Evolutionary conservation across 2,329 filamentous ascomycete species (phyloP).

Genomic region (Hymenoscyphus repandus): DNA sequence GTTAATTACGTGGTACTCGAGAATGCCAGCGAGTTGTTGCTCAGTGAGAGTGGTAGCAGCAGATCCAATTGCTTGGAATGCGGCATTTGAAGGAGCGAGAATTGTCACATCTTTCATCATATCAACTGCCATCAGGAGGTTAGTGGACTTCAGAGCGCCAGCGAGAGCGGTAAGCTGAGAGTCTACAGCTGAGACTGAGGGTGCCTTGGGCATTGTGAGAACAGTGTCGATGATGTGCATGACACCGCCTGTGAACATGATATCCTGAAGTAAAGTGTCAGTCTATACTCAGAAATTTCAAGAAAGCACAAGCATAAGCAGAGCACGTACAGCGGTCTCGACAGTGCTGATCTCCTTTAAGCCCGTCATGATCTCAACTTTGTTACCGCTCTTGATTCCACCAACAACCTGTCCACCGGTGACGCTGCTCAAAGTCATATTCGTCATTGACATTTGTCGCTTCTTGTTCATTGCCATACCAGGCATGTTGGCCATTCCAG

Average conservation of each 20-base stretch:
- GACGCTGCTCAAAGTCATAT: conserved; percentile 37
- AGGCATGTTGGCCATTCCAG: background rate
- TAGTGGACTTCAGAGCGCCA: conserved; percentile 28
- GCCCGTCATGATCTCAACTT: conserved; percentile 33
- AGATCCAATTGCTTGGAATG: conserved; percentile 30
- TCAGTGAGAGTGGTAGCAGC: conserved; percentile 21
- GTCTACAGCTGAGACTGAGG: conserved; percentile 30
- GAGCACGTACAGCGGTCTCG: conserved; percentile 24
- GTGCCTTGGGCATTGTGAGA: conserved; percentile 38
- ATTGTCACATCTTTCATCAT: conserved; percentile 45
- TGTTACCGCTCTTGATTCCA: conserved; percentile 34
- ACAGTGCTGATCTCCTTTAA: conserved; percentile 37
- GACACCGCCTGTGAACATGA: conserved; percentile 41
- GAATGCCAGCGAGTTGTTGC: conserved; percentile 22
- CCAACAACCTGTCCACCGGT: conserved; percentile 41
- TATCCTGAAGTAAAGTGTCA: conserved; percentile 33
- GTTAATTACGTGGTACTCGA: conserved; percentile 31
- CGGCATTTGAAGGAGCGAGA: conserved; percentile 29
- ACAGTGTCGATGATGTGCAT: conserved; percentile 46
- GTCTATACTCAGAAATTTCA: background rate
- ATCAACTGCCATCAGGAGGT: conserved; percentile 33
- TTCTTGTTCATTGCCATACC: background rate
- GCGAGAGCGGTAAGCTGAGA: conserved; percentile 32
- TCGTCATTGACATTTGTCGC: conserved; percentile 12
- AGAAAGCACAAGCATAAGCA: background rate